These are phyloP conservation scores for Hansenula lynferdii DNA, from an alignment of 1,139 yeast species.

Conservation along the genomic window DNA sequence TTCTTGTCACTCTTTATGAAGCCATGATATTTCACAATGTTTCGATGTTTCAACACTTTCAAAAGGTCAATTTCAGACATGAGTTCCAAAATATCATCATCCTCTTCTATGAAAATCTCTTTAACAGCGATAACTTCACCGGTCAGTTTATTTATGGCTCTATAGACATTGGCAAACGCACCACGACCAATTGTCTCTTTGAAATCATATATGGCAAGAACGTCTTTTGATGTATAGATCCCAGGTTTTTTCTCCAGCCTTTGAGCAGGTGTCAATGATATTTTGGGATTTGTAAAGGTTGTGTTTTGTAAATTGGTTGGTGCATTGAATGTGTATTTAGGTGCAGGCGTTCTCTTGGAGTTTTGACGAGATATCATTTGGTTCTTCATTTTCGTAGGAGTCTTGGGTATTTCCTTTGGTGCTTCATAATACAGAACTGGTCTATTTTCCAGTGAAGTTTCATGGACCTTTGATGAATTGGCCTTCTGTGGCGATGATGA, in stretches of 20 bases:
- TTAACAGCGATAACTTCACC: slow-evolving; percentile 81
- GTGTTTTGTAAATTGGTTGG: slow-evolving; percentile 11
- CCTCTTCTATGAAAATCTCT: slow-evolving; percentile 59
- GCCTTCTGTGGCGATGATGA: slow-evolving; percentile 18
- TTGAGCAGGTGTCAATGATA: slow-evolving; percentile 53
- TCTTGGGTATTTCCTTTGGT: slow-evolving; percentile 11
- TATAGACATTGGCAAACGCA: slow-evolving; percentile 73
- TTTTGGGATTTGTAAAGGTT: slow-evolving; percentile 6
- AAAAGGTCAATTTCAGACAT: slow-evolving; percentile 87
- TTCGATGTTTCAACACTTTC: slow-evolving; percentile 75
- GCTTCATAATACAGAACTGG: slow-evolving; percentile 16
- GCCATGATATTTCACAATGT: slow-evolving; percentile 88
- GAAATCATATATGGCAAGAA: slow-evolving; percentile 50
- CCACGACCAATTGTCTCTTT: slow-evolving; percentile 71
- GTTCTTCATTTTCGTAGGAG: slow-evolving; percentile 18
- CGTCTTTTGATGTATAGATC: slow-evolving; percentile 24
- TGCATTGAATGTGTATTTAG: slow-evolving; percentile 6
- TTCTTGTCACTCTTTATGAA: slow-evolving; percentile 66
- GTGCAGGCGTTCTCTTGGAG: slow-evolving; percentile 5
- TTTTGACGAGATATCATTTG: not conserved
- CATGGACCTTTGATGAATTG: slow-evolving; percentile 7
- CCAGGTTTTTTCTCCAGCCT: slow-evolving; percentile 40
- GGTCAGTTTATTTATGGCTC: slow-evolving; percentile 59
- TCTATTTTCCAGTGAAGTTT: slow-evolving; percentile 12
- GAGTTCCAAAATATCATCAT: slow-evolving; percentile 48